Conservation (phyloP, 2,329 filamentous ascomycete genomes). For the Diaporthe ilicicola region DNA sequence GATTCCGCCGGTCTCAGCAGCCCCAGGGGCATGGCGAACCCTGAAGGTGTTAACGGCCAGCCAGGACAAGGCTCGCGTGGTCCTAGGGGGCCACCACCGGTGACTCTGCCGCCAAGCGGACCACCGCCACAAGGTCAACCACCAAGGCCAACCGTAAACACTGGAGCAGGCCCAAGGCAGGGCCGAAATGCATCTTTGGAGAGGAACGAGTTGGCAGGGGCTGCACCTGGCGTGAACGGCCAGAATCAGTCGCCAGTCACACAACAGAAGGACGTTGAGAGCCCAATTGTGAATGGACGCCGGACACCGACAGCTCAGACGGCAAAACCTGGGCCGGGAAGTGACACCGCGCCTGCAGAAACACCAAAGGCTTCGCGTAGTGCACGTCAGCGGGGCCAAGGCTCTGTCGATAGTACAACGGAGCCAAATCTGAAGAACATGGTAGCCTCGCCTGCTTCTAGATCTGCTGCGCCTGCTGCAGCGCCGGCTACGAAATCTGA, state of each 20-base stretch:
- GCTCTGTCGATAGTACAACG: slow-evolving; percentile 73
- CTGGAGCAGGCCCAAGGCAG: slow-evolving; percentile 49
- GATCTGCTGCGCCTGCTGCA: slow-evolving; percentile 14
- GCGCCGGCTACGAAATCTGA: slow-evolving; percentile 44
- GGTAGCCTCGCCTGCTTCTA: slow-evolving; percentile 30
- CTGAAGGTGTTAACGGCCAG: slow-evolving; percentile 46
- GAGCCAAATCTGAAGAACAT: slow-evolving; percentile 61
- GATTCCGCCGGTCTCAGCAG: slow-evolving; percentile 46
- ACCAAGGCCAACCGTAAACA: slow-evolving; percentile 56
- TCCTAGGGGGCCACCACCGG: slow-evolving; percentile 49
- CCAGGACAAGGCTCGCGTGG: slow-evolving; percentile 46
- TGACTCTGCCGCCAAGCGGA: slow-evolving; percentile 52
- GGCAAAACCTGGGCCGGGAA: slow-evolving; percentile 43
- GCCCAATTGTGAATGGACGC: slow-evolving; percentile 65
- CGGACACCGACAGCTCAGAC: slow-evolving; percentile 68
- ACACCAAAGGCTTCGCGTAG: slow-evolving; percentile 53
- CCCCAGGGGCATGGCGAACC: slow-evolving; percentile 48
- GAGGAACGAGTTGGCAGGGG: slow-evolving; percentile 44
- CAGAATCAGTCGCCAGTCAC: slow-evolving; percentile 53
- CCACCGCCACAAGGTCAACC: slow-evolving; percentile 65
- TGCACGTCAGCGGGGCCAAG: slow-evolving; percentile 65
- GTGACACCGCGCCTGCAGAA: slow-evolving; percentile 40
- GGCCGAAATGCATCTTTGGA: slow-evolving; percentile 61
- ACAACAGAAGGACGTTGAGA: slow-evolving; percentile 59
- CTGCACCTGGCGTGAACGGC: slow-evolving; percentile 33